Percentiles rank a stretch among this genome's conserved stretches.
Conservation (phyloP, 371 early-diverging fungal species). For the Choanephora cucurbitarum region DNA sequence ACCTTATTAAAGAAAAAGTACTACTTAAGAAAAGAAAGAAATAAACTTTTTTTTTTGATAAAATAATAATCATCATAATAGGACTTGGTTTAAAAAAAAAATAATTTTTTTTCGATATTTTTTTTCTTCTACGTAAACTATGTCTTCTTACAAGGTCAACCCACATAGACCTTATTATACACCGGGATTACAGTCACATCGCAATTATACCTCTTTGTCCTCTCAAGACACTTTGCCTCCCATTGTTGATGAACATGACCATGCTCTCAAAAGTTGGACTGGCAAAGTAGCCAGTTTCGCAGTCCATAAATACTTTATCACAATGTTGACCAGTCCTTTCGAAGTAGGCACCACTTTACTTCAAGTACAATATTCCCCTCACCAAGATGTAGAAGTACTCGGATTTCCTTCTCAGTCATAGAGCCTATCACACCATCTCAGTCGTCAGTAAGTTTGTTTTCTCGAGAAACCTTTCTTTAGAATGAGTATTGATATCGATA, state of each 20-base stretch:
- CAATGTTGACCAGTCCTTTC: constrained; percentile 72
- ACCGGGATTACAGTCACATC: constrained; percentile 44
- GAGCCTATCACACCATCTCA: not conserved
- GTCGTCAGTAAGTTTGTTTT: constrained; percentile 12
- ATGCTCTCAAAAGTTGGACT: constrained; percentile 37
- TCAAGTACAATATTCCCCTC: constrained; percentile 81
- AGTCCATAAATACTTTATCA: constrained; percentile 63
- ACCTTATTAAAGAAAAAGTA: constrained; percentile 39
- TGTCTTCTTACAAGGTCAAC: constrained; percentile 33
- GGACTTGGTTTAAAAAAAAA: not conserved
- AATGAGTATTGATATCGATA: no score
- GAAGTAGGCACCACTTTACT: constrained; percentile 76
- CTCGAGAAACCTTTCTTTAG: no score
- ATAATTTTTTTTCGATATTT: constrained; percentile 6
- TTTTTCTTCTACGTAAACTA: constrained; percentile 9
- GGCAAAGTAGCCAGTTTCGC: constrained; percentile 65
- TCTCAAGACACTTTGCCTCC: constrained; percentile 37
- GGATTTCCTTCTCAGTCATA: constrained; percentile 13
- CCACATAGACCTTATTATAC: constrained; percentile 50
- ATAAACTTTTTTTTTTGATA: no score
- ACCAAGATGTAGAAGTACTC: constrained; percentile 45
- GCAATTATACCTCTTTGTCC: constrained; percentile 49
- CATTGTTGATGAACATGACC: constrained; percentile 7
- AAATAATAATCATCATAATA: no score
- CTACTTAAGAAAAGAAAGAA: no score